phyloP scores from a whole-genome alignment of 345 rosid species.

The Gossypium raimondii region DNA sequence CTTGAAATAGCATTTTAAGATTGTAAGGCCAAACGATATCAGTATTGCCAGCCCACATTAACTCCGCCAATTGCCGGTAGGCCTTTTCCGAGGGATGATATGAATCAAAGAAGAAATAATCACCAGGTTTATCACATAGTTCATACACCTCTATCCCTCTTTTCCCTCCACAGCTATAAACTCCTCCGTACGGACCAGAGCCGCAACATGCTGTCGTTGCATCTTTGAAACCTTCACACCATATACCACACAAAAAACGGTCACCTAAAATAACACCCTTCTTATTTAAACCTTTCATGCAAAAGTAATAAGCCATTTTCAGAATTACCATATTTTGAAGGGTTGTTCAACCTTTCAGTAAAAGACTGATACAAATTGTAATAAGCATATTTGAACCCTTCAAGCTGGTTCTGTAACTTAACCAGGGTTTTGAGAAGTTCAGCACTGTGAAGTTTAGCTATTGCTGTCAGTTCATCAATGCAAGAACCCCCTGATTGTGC shows the following conservation, averaged over 20 bases:
- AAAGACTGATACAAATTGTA: conserved; percentile 43
- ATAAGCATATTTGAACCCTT: conserved; percentile 63
- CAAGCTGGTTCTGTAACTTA: conserved; percentile 32
- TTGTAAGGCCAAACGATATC: conserved; percentile 34
- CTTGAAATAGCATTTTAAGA: conserved; percentile 27
- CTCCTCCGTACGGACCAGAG: conserved; percentile 57
- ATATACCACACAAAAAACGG: background rate
- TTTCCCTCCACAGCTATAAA: conserved; percentile 69
- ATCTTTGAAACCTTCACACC: conserved; percentile 51
- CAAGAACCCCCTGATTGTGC: conserved; percentile 26
- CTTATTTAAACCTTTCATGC: background rate
- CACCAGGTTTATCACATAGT: conserved; percentile 54
- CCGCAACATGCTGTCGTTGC: conserved; percentile 78
- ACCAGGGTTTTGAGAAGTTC: conserved; percentile 41
- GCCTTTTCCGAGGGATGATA: conserved; percentile 57
- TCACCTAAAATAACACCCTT: background rate
- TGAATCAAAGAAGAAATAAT: conserved; percentile 66
- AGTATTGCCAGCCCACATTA: conserved; percentile 34
- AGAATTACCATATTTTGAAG: conserved; percentile 43
- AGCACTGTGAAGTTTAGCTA: conserved; percentile 51
- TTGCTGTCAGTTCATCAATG: conserved; percentile 35
- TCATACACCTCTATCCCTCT: conserved; percentile 49
- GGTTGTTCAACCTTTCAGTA: conserved; percentile 42
- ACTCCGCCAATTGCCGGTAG: conserved; percentile 49
- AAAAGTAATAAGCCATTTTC: background rate